Evolutionary conservation across 208 protist genomes (phyloP).

Genomic region (Leishmania aethiopica): DNA sequence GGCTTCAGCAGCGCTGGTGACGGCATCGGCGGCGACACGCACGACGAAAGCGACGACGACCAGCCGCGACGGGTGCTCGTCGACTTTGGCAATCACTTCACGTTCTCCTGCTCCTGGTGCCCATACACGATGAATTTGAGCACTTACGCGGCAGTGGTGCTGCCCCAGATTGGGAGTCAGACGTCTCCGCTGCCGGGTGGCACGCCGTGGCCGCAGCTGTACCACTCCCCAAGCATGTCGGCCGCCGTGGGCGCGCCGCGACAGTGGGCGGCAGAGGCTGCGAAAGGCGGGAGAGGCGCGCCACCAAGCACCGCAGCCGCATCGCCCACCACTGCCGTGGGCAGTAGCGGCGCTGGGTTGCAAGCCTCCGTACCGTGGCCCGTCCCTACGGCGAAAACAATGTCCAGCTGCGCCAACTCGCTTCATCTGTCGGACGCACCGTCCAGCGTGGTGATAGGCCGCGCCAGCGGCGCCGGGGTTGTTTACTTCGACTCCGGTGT

Average conservation of each 20-base stretch:
- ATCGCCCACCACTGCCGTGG: not conserved
- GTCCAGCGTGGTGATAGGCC: conserved; percentile 32
- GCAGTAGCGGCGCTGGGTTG: not conserved
- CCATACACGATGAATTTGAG: conserved; percentile 20
- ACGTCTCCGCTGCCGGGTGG: conserved; percentile 20
- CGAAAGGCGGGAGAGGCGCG: not conserved
- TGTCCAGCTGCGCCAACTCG: conserved; percentile 15
- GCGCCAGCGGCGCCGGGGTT: conserved; percentile 38
- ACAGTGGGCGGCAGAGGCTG: not conserved
- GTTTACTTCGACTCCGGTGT: conserved; percentile 76
- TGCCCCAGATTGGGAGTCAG: conserved; percentile 22
- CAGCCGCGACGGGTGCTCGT: conserved; percentile 30
- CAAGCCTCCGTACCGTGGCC: not conserved
- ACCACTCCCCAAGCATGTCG: conserved; percentile 25
- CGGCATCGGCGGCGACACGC: not conserved
- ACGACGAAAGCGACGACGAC: not conserved
- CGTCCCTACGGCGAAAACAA: conserved; percentile 14
- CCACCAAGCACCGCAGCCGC: not conserved
- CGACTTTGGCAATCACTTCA: conserved; percentile 33
- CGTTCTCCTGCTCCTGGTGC: conserved; percentile 29
- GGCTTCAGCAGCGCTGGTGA: not conserved
- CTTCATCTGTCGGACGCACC: conserved; percentile 25
- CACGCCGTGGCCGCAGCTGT: conserved; percentile 30
- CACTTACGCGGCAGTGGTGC: conserved; percentile 26
- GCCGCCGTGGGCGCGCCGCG: not conserved